Conservation (phyloP, 2,329 filamentous ascomycete genomes). For the Colletotrichum gloeosporioides region DNA sequence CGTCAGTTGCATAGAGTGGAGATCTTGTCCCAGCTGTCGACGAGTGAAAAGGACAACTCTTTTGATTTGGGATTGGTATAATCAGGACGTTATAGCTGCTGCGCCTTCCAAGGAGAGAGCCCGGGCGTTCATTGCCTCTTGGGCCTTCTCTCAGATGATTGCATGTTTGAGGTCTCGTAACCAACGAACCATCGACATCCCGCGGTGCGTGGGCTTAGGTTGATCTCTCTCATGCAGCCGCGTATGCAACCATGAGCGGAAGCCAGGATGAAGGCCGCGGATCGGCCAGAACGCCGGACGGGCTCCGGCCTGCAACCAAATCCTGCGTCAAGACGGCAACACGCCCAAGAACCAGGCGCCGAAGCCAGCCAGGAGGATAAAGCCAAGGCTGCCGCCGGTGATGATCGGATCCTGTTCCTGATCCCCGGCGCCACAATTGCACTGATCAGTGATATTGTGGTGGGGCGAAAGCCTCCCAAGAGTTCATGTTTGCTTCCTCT, state of each 20-base stretch:
- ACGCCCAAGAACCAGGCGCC: not conserved
- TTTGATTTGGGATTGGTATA: not conserved
- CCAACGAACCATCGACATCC: not conserved
- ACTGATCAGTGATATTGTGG: not conserved
- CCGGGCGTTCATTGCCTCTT: not conserved
- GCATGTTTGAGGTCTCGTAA: not conserved
- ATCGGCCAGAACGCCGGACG: not conserved
- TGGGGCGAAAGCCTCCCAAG: not conserved
- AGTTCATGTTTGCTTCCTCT: slow-evolving; percentile 9
- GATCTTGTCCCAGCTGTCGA: not conserved
- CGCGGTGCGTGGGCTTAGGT: not conserved
- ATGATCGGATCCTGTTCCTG: not conserved
- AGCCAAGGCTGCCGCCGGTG: not conserved
- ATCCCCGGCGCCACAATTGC: not conserved
- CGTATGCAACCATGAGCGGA: not conserved
- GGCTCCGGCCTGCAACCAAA: not conserved
- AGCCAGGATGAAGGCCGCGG: not conserved
- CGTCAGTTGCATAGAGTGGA: not conserved
- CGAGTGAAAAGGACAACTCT: not conserved
- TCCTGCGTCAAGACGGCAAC: not conserved
- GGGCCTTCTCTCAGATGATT: not conserved
- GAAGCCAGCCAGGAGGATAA: not conserved
- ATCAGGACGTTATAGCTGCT: not conserved
- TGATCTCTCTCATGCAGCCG: not conserved
- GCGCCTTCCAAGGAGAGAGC: not conserved